Conservation (phyloP, 441 rosid species). For the Hura crepitans region DNA sequence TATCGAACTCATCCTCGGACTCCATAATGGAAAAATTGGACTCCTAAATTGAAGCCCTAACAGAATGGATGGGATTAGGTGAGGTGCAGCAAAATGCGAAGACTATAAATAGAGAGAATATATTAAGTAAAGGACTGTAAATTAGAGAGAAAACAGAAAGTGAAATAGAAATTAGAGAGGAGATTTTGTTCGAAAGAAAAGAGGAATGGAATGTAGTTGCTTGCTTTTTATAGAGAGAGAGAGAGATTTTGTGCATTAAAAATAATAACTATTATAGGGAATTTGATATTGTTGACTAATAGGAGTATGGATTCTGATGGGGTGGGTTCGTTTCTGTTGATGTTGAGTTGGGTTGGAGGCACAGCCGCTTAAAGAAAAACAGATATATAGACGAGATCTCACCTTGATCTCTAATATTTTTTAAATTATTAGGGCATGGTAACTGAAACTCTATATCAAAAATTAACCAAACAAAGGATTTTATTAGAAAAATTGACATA, state of each 20-base stretch:
- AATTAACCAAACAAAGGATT: no score
- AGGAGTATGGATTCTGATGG: no score
- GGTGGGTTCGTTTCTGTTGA: no score
- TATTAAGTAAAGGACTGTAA: constrained; percentile 42
- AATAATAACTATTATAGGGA: no score
- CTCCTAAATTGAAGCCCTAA: constrained; percentile 9
- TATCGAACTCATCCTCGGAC: constrained; percentile 55
- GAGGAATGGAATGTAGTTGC: neutral
- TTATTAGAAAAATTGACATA: no score
- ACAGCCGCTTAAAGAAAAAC: no score
- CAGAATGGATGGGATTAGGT: constrained; percentile 3
- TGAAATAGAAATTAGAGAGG: constrained; percentile 7
- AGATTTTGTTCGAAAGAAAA: neutral
- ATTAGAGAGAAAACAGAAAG: constrained; percentile 24
- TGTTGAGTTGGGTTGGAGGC: no score
- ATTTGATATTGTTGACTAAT: no score
- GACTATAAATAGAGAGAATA: neutral
- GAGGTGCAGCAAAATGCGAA: neutral
- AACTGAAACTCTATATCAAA: no score
- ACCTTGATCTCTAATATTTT: no score
- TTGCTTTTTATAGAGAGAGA: neutral
- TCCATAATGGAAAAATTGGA: constrained; percentile 29
- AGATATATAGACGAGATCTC: no score
- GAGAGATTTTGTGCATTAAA: neutral
- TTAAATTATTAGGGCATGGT: no score